Evolutionary conservation across 2,329 filamentous ascomycete genomes (phyloP).

Genomic region (Botrytis porri): DNA sequence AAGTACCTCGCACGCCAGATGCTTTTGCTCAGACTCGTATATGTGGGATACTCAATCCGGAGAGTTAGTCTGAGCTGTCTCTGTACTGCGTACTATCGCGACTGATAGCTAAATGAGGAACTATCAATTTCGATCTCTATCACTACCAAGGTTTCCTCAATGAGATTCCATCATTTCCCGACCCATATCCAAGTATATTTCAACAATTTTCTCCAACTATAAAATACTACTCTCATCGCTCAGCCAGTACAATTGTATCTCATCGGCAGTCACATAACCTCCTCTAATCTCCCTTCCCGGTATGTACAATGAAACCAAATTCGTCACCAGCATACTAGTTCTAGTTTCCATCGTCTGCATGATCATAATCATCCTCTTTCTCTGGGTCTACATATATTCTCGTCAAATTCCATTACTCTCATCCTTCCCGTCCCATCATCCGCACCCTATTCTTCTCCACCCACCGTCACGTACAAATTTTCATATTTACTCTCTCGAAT

Average conservation of each 20-base stretch:
- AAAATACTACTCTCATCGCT: not conserved
- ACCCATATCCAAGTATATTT: too few relatives aligned
- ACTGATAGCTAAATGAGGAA: rapidly evolving
- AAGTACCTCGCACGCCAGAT: not conserved
- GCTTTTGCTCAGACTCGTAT: not conserved
- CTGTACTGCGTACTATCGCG: not conserved
- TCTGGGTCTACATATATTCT: not conserved
- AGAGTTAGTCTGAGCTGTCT: not conserved
- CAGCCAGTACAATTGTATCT: not conserved
- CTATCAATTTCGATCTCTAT: not conserved
- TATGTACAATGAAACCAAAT: constrained; percentile 8
- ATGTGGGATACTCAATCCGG: not conserved
- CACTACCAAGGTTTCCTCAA: not conserved
- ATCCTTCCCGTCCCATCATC: not conserved
- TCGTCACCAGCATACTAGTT: not conserved
- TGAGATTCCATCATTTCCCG: too few relatives aligned
- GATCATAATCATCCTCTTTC: not conserved
- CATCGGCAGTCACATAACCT: not conserved
- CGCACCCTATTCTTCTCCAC: not conserved
- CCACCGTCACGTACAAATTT: not conserved
- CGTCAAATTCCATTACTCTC: not conserved
- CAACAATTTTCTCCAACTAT: too few relatives aligned
- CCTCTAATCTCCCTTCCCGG: not conserved
- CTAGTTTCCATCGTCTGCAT: not conserved
- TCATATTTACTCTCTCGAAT: not conserved